Percentiles rank a stretch among this genome's conserved stretches.
Evolutionary conservation across 2,329 filamentous ascomycete species (phyloP).

Genomic region (Aspergillus sclerotialis): DNA sequence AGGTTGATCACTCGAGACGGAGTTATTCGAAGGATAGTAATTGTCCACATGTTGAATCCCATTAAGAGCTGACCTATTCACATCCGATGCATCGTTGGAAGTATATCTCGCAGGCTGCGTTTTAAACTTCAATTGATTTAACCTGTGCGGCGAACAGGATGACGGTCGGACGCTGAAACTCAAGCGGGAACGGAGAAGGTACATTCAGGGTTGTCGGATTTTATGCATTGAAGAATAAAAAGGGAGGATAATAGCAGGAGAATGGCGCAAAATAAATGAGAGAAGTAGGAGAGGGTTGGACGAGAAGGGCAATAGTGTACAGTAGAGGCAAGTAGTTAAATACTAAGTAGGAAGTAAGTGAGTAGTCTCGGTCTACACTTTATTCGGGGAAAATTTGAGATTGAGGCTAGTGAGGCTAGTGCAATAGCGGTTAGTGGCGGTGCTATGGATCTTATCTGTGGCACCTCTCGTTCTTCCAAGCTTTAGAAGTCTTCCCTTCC

Average conservation of each 20-base stretch:
- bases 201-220: conserved; percentile 27
- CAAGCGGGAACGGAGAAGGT: conserved; percentile 22
- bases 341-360: no score
- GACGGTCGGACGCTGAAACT: conserved; percentile 15
- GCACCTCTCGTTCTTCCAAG: no score
- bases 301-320: no score
- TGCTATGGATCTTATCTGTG: no score
- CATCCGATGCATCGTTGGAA: conserved; percentile 7
- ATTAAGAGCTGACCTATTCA: conserved; percentile 2
- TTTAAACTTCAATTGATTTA: conserved; percentile 10
- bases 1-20: neutral
- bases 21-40: neutral
- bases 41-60: neutral
- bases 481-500: no score
- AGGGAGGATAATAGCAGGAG: conserved; percentile 1
- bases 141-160: conserved; percentile 13
- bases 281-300: no score
- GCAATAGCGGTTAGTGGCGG: no score
- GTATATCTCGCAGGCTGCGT: conserved; percentile 5
- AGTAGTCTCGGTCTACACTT: no score
- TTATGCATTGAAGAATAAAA: conserved; percentile 13
- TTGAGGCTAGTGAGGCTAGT: no score
- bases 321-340: no score
- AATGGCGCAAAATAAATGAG: no score
- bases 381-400: no score